Percentiles rank a stretch among this genome's conserved stretches.
These are phyloP conservation scores for Saxophila tyrrhenica DNA, from an alignment of 495 filamentous ascomycete species.

Conservation along the genomic window DNA sequence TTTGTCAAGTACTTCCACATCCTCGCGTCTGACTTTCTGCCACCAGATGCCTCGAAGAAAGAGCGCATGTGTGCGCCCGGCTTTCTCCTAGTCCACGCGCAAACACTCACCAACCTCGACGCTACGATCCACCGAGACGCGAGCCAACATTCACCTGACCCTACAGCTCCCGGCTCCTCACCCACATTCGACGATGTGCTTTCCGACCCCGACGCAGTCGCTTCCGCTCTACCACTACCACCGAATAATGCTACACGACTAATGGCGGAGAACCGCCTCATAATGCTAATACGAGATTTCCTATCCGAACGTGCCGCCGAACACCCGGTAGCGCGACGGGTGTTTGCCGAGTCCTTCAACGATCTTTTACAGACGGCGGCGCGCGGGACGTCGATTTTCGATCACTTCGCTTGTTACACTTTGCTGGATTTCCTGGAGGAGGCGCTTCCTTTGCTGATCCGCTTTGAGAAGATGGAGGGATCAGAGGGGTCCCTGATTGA, in stretches of 20 bases:
- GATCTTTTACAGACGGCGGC: conserved; percentile 61
- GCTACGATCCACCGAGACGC: conserved; percentile 67
- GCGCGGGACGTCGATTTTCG: conserved; percentile 65
- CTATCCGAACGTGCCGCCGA: conserved; percentile 54
- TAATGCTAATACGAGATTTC: conserved; percentile 79
- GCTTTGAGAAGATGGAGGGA: conserved; percentile 41
- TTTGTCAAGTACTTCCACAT: conserved; percentile 89
- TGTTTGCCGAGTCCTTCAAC: conserved; percentile 72
- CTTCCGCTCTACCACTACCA: conserved; percentile 52
- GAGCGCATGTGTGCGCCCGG: conserved; percentile 60
- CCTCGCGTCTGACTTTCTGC: conserved; percentile 69
- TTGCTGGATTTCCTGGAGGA: conserved; percentile 92
- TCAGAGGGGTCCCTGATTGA: conserved; percentile 42
- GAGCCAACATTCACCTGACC: conserved; percentile 33
- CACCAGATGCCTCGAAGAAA: conserved; percentile 50
- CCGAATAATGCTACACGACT: conserved; percentile 60
- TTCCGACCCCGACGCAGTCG: conserved; percentile 52
- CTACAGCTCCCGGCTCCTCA: conserved; percentile 41
- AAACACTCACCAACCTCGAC: conserved; percentile 72
- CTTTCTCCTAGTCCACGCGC: conserved; percentile 72
- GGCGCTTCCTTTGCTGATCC: conserved; percentile 46
- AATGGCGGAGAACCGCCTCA: conserved; percentile 86
- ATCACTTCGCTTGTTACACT: conserved; percentile 82
- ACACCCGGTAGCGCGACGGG: conserved; percentile 41
- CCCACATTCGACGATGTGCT: conserved; percentile 71